These are phyloP conservation scores for Pyrrhoderma lamaoense DNA, from an alignment of 1,284 basidiomycete species.

Conservation along the genomic window DNA sequence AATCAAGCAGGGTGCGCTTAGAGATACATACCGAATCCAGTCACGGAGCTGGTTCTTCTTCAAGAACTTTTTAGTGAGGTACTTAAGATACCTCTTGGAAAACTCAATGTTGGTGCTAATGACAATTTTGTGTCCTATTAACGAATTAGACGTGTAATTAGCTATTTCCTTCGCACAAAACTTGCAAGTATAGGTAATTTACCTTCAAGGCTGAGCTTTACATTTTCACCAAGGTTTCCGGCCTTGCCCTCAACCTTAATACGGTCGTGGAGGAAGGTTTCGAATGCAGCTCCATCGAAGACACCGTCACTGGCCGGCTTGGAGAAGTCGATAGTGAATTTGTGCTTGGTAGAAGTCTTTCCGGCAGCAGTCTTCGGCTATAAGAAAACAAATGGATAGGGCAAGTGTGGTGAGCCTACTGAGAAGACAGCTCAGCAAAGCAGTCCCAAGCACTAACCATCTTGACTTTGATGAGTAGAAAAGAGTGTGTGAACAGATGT, in stretches of 20 bases:
- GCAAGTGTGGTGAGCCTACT: constrained; percentile 70
- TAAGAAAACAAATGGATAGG: constrained; percentile 25
- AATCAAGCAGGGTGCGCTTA: not conserved
- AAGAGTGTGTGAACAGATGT: constrained; percentile 1
- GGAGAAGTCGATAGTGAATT: constrained; percentile 93
- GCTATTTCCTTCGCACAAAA: not conserved
- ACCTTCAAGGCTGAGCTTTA: constrained; percentile 83
- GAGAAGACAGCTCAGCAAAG: constrained; percentile 90
- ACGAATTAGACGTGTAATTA: constrained; percentile 6
- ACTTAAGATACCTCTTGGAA: constrained; percentile 91
- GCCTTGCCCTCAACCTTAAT: constrained; percentile 72
- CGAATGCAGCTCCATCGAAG: constrained; percentile 87
- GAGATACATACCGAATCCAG: constrained; percentile 60
- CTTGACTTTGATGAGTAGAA: constrained; percentile 28
- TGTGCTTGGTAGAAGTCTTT: constrained; percentile 75
- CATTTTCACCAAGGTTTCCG: constrained; percentile 80
- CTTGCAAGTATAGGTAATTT: constrained; percentile 25
- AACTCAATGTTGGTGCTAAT: constrained; percentile 71
- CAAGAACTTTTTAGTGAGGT: constrained; percentile 93
- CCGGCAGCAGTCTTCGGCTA: constrained; percentile 64
- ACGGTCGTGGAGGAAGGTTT: constrained; percentile 91
- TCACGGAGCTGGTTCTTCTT: constrained; percentile 84
- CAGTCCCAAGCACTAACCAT: constrained; percentile 67
- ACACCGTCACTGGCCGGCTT: constrained; percentile 87
- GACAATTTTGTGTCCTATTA: constrained; percentile 64